phyloP scores from a whole-genome alignment of 1,284 basidiomycete genomes.

The Apiotrichum siamense region DNA sequence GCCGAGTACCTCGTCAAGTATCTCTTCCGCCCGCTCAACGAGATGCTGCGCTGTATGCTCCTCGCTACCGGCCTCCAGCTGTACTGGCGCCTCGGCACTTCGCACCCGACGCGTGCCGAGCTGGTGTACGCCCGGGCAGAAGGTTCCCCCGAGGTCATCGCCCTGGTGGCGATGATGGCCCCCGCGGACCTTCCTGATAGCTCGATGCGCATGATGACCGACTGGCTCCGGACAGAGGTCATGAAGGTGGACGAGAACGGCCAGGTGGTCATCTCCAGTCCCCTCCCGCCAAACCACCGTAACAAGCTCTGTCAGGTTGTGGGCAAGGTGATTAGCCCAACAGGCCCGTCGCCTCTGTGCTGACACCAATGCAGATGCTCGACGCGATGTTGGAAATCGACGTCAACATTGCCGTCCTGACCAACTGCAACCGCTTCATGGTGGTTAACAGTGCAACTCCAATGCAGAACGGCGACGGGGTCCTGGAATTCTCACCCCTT shows the following conservation, averaged over 20 bases:
- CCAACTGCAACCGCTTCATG: constrained; percentile 14
- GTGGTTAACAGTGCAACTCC: not conserved
- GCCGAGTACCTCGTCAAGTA: constrained; percentile 4
- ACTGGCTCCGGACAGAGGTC: not conserved
- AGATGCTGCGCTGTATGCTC: constrained; percentile 11
- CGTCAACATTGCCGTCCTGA: not conserved
- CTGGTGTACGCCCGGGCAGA: constrained; percentile 1
- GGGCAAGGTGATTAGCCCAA: not conserved
- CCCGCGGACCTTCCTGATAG: not conserved
- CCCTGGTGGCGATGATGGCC: not conserved
- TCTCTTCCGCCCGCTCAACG: constrained; percentile 11
- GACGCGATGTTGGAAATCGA: not conserved
- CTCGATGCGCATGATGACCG: not conserved
- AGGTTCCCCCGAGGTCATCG: not conserved
- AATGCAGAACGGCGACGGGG: not conserved
- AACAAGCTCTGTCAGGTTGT: not conserved
- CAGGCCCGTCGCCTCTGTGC: not conserved
- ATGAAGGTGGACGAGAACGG: not conserved
- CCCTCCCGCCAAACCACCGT: not conserved
- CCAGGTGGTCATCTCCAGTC: not conserved
- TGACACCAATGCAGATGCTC: not conserved
- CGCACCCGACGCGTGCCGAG: not conserved
- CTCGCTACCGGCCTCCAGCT: constrained; percentile 6
- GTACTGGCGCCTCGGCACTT: constrained; percentile 3
- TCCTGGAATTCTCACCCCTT: constrained; percentile 5